phyloP scores from a whole-genome alignment of 1,139 yeast genomes.

The Magnusiomyces magnusii region DNA sequence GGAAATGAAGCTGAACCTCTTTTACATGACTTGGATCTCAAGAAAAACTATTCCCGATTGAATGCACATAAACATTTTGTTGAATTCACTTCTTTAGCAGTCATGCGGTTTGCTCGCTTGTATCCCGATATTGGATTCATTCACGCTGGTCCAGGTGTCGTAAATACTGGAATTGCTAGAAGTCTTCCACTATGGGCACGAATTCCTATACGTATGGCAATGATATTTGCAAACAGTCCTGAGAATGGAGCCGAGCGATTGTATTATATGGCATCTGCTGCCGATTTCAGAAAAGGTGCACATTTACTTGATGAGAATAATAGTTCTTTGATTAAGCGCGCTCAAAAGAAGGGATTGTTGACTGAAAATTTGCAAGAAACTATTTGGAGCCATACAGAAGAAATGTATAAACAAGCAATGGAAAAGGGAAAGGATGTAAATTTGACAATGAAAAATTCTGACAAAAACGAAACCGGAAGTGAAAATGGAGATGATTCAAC shows the following conservation, averaged over 20 bases:
- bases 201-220: constrained; percentile 6
- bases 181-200: constrained; percentile 25
- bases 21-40: constrained; percentile 25
- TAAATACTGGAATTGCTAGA: constrained; percentile 24
- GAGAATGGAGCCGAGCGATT: constrained; percentile 25
- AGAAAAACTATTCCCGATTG: constrained; percentile 17
- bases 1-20: constrained; percentile 24
- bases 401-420: constrained; percentile 14
- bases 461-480: not conserved
- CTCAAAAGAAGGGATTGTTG: constrained; percentile 20
- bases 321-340: constrained; percentile 18
- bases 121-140: constrained; percentile 27
- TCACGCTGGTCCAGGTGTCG: constrained; percentile 30
- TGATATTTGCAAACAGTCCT: constrained; percentile 16
- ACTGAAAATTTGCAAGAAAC: constrained; percentile 24
- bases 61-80: constrained; percentile 18
- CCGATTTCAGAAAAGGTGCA: constrained; percentile 22
- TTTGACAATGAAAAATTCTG: too few relatives aligned
- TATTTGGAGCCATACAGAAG: constrained; percentile 27
- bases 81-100: constrained; percentile 23
- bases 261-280: constrained; percentile 22
- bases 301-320: constrained; percentile 20
- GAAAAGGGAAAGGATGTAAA: too few relatives aligned
- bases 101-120: constrained; percentile 21
- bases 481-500: not conserved